Conservation (phyloP, 352 stramenopile species). For the Globisporangium acanthophoron region DNA sequence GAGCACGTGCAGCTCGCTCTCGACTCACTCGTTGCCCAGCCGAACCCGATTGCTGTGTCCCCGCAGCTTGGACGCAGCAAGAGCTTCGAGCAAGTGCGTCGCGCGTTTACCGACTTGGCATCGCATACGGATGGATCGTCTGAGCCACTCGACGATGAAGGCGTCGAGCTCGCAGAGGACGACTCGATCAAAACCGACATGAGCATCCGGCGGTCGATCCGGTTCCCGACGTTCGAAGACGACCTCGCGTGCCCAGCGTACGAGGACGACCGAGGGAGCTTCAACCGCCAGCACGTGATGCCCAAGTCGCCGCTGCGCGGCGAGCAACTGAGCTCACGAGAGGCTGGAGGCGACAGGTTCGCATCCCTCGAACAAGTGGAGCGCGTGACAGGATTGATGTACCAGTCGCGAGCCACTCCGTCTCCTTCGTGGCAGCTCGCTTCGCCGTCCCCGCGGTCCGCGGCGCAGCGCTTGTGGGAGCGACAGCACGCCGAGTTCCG, state of each 20-base stretch:
- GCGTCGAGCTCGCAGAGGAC: constrained; percentile 16
- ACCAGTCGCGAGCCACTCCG: neutral
- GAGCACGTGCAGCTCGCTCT: neutral
- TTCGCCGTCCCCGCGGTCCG: constrained; percentile 15
- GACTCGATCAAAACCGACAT: constrained; percentile 14
- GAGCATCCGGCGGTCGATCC: constrained; percentile 15
- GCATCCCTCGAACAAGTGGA: neutral
- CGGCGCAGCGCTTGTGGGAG: constrained; percentile 16
- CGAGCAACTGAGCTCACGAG: neutral
- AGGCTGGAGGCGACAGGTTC: neutral
- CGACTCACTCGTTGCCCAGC: neutral
- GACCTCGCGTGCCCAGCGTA: constrained; percentile 53
- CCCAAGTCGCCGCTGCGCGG: neutral
- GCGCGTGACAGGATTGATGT: neutral
- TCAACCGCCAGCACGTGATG: neutral
- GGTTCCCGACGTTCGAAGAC: constrained; percentile 53
- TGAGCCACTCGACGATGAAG: neutral
- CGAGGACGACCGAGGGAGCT: constrained; percentile 24
- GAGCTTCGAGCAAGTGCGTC: constrained; percentile 21
- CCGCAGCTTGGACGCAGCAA: constrained; percentile 10
- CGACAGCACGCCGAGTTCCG: constrained; percentile 22
- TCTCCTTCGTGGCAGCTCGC: constrained; percentile 10
- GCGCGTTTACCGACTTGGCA: constrained; percentile 16
- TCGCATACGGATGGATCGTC: neutral
- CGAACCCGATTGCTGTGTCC: neutral